Evolutionary conservation across 2,329 filamentous ascomycete genomes (phyloP), one percentile per base, ranked within the genome.

Genomic region (Alternaria rosae): DNA sequence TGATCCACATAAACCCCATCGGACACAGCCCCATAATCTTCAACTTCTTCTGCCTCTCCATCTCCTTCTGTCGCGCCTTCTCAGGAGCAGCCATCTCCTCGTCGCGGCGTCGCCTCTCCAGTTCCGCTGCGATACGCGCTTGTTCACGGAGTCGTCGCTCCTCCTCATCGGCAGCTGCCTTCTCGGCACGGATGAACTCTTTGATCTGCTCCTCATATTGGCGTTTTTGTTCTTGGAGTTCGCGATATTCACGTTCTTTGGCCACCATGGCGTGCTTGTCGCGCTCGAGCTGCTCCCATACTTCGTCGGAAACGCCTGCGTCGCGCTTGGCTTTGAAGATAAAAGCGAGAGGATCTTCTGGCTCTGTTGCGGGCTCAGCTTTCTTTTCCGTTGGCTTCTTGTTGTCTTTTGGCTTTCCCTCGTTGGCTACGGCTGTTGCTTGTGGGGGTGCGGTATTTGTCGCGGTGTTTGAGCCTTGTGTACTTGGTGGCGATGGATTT

Each of bases 1-100:
- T 87, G 25, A 90, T 87, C 90, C 90, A 93, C 0, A 59, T 56
- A 70, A 50, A 92, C 0, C 89, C 90, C 17, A 57, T 38, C 0
- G 82, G 80, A 73, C 90, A 93, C 0, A 76, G 52, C 0, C 90
- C 90, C 79, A 87, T 81, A 1, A 66, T 28, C 65, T 71, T 76
- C 65, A 92, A 71, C 68, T 85, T 88, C 41, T 71, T 66, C 76
- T 85, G 82, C 11, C 68, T 75, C 62, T 79, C 71, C 59, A 45
- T 67, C 59, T 81, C 81, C 62, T 83, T 78, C 65, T 81, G 73
- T 5, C 79, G 74, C 5, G 71, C 71, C 13, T 79, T 72, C 3
- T 74, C 73, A 5, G 80, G 71, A 38, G 84, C 79, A 25, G 83
- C 81, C 41, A 80, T 35, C 32, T 80, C 75, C 13, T 68, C 75